Evolutionary conservation across 306 rosid genomes (phyloP).

Genomic region (Vigna nakashimae): DNA sequence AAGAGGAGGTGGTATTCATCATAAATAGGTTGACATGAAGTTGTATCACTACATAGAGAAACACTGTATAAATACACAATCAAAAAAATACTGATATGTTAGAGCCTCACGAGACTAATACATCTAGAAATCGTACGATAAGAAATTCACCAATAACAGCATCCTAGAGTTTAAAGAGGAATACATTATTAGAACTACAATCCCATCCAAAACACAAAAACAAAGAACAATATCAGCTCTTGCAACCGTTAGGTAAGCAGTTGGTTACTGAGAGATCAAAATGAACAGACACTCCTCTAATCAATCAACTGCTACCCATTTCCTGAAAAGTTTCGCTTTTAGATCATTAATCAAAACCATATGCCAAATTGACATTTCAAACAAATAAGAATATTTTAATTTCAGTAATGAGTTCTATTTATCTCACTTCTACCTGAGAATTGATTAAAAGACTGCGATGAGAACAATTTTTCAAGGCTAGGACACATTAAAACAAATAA

Average conservation of each 20-base stretch:
- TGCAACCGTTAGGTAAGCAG: too few species aligned
- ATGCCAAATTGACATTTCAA: not conserved
- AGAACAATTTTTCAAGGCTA: not conserved
- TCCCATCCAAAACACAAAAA: not conserved
- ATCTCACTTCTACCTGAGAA: conserved; percentile 14
- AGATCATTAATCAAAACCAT: conserved; percentile 2
- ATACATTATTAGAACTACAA: not conserved
- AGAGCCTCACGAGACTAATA: not conserved
- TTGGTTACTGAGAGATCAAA: not conserved
- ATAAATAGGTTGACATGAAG: conserved; percentile 20
- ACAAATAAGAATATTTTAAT: conserved; percentile 20
- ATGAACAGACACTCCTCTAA: not conserved
- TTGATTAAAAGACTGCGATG: not conserved
- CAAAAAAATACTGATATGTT: conserved; percentile 14
- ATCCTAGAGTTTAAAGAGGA: not conserved
- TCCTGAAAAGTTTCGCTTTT: conserved; percentile 17
- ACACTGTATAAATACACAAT: not conserved
- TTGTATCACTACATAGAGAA: not conserved
- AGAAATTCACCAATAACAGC: not conserved
- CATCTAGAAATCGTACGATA: conserved; percentile 13
- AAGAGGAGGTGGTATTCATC: not conserved
- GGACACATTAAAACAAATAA: too few species aligned
- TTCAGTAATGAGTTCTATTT: not conserved
- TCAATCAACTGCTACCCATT: not conserved
- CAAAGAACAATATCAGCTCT: not conserved